These are phyloP conservation scores for Mycena crocata DNA, from an alignment of 768 basidiomycete species.

Conservation along the genomic window DNA sequence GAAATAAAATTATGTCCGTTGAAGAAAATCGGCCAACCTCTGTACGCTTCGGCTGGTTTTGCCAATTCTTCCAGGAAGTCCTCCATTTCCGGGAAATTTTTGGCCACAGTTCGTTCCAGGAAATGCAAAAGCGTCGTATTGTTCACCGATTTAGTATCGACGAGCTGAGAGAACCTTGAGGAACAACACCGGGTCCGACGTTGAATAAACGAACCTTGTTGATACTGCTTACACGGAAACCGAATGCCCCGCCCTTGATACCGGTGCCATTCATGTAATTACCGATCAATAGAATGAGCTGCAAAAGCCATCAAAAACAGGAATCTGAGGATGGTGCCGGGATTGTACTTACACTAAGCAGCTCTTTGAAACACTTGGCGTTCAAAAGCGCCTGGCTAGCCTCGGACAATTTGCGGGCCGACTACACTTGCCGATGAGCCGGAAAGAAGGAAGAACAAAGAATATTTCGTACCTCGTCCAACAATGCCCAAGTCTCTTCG, in stretches of 20 bases:
- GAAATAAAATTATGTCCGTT: not conserved
- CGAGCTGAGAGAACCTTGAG: slow-evolving; percentile 68
- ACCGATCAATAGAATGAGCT: slow-evolving; percentile 93
- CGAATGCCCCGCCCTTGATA: slow-evolving; percentile 95
- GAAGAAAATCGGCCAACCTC: slow-evolving; percentile 66
- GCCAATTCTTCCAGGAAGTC: slow-evolving; percentile 89
- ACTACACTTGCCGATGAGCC: slow-evolving; percentile 55
- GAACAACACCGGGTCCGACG: not conserved
- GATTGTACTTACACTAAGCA: slow-evolving; percentile 76
- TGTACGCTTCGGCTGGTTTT: slow-evolving; percentile 91
- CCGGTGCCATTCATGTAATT: slow-evolving; percentile 99
- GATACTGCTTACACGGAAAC: slow-evolving; percentile 97
- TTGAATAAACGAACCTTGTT: slow-evolving; percentile 75
- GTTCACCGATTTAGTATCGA: slow-evolving; percentile 96
- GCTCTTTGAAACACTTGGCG: slow-evolving; percentile 90
- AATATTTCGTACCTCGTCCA: slow-evolving; percentile 75
- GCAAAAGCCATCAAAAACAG: not conserved
- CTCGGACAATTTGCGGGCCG: slow-evolving; percentile 81
- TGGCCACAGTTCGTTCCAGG: slow-evolving; percentile 87
- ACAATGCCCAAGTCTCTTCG: slow-evolving; percentile 83
- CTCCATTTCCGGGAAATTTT: slow-evolving; percentile 90
- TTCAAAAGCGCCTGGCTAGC: slow-evolving; percentile 84
- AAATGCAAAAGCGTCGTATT: slow-evolving; percentile 96
- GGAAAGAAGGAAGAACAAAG: not conserved
- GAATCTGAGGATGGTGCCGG: not conserved